Evolutionary conservation across 75 land plant genomes (phyloP), one percentile per base, ranked within the genome.

Genomic region (Adiantum capillusveneris): DNA sequence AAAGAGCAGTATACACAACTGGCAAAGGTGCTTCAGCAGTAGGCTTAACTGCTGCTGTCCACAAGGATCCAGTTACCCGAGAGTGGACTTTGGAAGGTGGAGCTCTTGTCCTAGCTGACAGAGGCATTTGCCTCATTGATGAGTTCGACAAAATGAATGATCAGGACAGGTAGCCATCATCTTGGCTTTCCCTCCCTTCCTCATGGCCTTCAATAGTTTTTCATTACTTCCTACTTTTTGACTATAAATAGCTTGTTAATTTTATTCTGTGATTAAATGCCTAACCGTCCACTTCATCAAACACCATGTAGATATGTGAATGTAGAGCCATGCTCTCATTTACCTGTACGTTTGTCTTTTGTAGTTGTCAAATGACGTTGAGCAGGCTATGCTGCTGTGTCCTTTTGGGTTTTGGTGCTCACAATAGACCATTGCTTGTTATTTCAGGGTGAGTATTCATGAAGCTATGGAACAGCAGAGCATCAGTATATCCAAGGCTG

Each of bases 71-170:
- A 18, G 78, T 94, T 16, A 94, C 98, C 36, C 70, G 84, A 53
- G 98, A 94, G 50, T 94, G 98, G 98, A 94, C 96, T 9, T 78
- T 94, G 49, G 98, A 94, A 78, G 98, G 98, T 60, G 98, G 98
- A 13, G 98, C 98, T 16, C 83, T 94, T 70, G 98, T 94, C 36
- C 64, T 94, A 25, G 98, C 98, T 44, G 98, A 94, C 59, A 73
- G 81, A 65, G 98, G 98, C 27, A 78, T 89, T 20, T 94, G 98
- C 60, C 76, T 94, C 17, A 94, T 94, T 70, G 98, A 94, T 53
- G 98, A 94, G 71, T 94, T 94, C 78, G 98, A 94, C 69, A 94
- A 94, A 60, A 94, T 94, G 98, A 94, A 94, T 72, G 98, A 94
- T 61, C 98, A 94, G 63, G 98, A 94, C 60, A 89, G 98, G 98